A percentile compares a stretch with the other conserved stretches of the same genome.
Evolutionary conservation across 2,329 filamentous ascomycete genomes (phyloP).

Genomic region (Alternaria postmessia): DNA sequence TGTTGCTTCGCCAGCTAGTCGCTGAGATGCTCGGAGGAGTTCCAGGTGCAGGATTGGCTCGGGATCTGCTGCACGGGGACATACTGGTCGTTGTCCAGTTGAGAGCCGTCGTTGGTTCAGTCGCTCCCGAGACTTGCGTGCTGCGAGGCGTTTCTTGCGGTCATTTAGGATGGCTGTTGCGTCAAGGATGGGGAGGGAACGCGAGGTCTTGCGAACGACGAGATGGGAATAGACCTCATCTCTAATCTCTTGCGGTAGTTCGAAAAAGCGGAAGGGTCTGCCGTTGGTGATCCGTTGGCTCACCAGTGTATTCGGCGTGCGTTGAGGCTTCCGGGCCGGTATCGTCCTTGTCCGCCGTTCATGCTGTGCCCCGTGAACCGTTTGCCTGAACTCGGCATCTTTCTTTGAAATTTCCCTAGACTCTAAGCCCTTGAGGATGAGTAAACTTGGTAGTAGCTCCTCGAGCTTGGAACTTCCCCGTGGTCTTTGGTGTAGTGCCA

Average conservation of each 20-base stretch:
- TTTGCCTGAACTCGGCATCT: not conserved
- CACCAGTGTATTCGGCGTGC: not conserved
- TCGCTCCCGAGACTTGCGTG: conserved; percentile 31
- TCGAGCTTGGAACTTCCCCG: conserved; percentile 38
- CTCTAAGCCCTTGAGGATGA: conserved; percentile 10
- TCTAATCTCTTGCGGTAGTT: conserved; percentile 38
- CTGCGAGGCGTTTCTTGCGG: conserved; percentile 35
- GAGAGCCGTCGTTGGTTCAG: conserved; percentile 34
- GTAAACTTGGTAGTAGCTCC: conserved; percentile 11
- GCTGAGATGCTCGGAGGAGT: conserved; percentile 31
- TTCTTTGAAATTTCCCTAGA: conserved; percentile 1
- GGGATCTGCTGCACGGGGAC: conserved; percentile 15
- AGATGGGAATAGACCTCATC: conserved; percentile 42
- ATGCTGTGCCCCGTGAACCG: conserved; percentile 1
- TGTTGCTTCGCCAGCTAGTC: conserved; percentile 34
- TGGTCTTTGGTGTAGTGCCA: conserved; percentile 39
- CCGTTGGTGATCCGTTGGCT: conserved; percentile 4
- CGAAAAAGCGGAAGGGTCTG: conserved; percentile 38
- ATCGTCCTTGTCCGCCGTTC: conserved; percentile 5
- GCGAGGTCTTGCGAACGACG: conserved; percentile 27
- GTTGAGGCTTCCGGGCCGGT: conserved; percentile 8
- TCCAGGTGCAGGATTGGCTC: conserved; percentile 34
- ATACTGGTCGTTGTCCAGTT: conserved; percentile 31
- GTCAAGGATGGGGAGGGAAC: conserved; percentile 28
- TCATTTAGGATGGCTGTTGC: conserved; percentile 33